Evolutionary conservation across 179 eudicot genomes (phyloP), one percentile per base, ranked within the genome.

Genomic region (Beta corolliflora): DNA sequence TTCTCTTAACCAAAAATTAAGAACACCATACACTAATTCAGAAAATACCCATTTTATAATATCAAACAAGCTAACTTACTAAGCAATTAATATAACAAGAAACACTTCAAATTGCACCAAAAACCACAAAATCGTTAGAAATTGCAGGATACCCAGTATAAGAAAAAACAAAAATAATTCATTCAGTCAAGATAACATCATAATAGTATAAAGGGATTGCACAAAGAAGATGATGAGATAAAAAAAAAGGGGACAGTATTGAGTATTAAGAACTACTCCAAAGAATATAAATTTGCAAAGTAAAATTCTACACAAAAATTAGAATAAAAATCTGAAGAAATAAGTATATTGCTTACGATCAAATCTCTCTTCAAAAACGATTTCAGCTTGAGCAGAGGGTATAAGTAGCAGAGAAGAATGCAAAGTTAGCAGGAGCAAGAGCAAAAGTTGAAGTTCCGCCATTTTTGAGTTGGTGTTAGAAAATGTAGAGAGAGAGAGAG

Each of bases 291-390:
- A 36, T 36, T 36, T 36, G 41, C 41, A 36, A 2, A 36, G 41
- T 36, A 36, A 36, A 36, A 36, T 25, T 0, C 16, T 14, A 41
- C 46, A 74, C 29, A 29, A 16, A 74, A 25, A 19, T 12, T 0
- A 3, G 7, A 14, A 44, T 59, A 16, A 12, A 70, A 64, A 81
- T 23, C 2, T 21, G 9, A 65, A 73, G 68, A 64, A 78, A 73
- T 19, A 16, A 44, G 21, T 5, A 9, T 44, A 44, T 23, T 1
- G 2, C 9, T 19, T 85, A 87, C 88, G 86, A 50, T 87, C 90
- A 83, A 87, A 87, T 61, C 36, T 85, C 53, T 87, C 90, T 87
- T 87, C 88, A 56, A 87, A 87, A 65, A 87, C 67, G 70, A 87
- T 70, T 76, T 85, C 86, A 72, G 86, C 85, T 12, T 69, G 73